phyloP scores from a whole-genome alignment of 164 flowering plant species.

The Annona squamosa region DNA sequence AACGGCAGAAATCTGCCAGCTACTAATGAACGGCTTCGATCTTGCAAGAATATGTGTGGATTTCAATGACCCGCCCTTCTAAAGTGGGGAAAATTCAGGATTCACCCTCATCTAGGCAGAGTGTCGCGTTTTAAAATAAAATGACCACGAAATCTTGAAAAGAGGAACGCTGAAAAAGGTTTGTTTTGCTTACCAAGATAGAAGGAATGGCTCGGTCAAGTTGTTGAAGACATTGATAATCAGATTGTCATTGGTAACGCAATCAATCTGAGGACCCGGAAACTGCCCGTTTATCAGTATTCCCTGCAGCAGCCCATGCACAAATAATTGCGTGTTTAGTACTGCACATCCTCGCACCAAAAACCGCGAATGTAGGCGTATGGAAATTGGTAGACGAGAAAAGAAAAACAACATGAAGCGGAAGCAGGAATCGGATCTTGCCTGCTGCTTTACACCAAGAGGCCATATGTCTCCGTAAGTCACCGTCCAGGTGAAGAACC shows the following conservation, averaged over 20 bases:
- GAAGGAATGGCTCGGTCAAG: slow-evolving; percentile 83
- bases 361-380: neutral
- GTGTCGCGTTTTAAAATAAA: neutral
- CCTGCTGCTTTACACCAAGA: slow-evolving; percentile 35
- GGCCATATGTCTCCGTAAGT: slow-evolving; percentile 34
- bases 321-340: neutral
- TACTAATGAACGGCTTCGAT: neutral
- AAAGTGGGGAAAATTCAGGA: neutral
- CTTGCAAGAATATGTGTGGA: neutral
- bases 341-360: neutral
- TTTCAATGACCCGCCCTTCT: too few relatives aligned
- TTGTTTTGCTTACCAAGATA: slow-evolving; percentile 64
- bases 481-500: slow-evolving; percentile 27
- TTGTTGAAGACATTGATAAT: slow-evolving; percentile 80
- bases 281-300: slow-evolving; percentile 97
- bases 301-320: slow-evolving; percentile 50
- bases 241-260: slow-evolving; percentile 84
- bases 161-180: neutral
- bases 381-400: neutral
- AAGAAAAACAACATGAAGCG: neutral
- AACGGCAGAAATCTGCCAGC: neutral
- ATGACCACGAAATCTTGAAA: neutral
- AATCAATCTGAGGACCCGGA: slow-evolving; percentile 92
- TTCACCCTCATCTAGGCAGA: neutral
- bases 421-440: neutral